Percentiles rank a stretch among this genome's conserved stretches.
These are phyloP conservation scores for Pythium sukuiense DNA, from an alignment of 352 stramenopile species.

Conservation along the genomic window DNA sequence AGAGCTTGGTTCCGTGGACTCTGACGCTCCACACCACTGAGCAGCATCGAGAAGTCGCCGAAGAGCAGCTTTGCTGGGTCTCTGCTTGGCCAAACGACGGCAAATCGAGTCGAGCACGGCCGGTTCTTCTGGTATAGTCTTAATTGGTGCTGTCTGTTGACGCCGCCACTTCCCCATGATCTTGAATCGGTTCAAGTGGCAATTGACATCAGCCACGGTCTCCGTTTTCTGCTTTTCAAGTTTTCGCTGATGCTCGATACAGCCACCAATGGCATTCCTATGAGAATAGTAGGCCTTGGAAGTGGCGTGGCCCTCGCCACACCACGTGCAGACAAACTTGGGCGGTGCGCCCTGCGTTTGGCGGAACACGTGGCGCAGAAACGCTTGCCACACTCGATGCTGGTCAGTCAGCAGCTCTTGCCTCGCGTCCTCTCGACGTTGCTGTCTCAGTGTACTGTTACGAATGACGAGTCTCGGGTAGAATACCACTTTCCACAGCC, in stretches of 20 bases:
- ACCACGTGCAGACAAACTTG: constrained; percentile 35
- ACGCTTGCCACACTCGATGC: constrained; percentile 19
- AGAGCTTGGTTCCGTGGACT: background rate
- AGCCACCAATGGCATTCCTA: constrained; percentile 5
- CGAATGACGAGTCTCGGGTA: constrained; percentile 5
- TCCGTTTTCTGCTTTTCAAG: background rate
- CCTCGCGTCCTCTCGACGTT: background rate
- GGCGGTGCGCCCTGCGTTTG: constrained; percentile 22
- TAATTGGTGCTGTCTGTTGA: background rate
- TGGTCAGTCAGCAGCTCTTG: constrained; percentile 24
- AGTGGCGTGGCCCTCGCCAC: constrained; percentile 27
- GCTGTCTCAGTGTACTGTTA: background rate
- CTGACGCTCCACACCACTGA: background rate
- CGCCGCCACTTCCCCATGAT: background rate
- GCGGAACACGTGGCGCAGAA: constrained; percentile 33
- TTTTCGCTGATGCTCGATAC: background rate
- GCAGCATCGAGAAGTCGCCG: constrained; percentile 7
- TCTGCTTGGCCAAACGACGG: background rate
- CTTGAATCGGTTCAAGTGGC: constrained; percentile 1
- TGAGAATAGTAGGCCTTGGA: constrained; percentile 32
- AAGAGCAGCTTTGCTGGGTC: background rate
- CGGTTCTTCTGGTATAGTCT: too few relatives aligned
- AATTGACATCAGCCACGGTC: constrained; percentile 1
- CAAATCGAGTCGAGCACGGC: background rate
- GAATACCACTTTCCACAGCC: constrained; percentile 9